These are phyloP conservation scores for Ophiostoma sp. DNA, from an alignment of 2,329 filamentous ascomycete species.

Conservation along the genomic window DNA sequence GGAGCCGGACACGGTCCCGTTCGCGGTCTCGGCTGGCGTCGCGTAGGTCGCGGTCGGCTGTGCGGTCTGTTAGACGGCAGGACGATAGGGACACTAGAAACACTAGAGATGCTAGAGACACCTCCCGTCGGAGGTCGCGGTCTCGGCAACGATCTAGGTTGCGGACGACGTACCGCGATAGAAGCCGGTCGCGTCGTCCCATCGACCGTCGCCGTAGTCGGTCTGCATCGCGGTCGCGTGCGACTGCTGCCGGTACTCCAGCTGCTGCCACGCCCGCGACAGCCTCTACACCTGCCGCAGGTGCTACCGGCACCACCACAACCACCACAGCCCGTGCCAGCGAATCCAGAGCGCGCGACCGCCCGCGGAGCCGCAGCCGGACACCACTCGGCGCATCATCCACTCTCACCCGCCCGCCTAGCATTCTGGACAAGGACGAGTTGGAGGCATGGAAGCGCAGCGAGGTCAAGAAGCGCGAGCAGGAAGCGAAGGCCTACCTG, in stretches of 20 bases:
- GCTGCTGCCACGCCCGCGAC: neutral
- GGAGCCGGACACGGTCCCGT: conserved; percentile 24
- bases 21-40: neutral
- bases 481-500: conserved; percentile 64
- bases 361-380: conserved; percentile 44
- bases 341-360: conserved; percentile 34
- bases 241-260: conserved; percentile 20
- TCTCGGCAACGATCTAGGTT: conserved; percentile 16
- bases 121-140: conserved; percentile 13
- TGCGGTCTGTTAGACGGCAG: neutral
- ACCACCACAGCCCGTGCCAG: neutral
- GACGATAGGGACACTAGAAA: conserved; percentile 8
- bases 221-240: conserved; percentile 34
- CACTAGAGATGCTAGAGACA: neutral
- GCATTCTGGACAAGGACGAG: conserved; percentile 48
- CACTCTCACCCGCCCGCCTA: conserved; percentile 39
- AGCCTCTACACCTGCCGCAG: neutral
- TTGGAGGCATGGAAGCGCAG: conserved; percentile 60
- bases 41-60: conserved; percentile 9
- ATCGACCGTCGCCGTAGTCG: conserved; percentile 33
- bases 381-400: conserved; percentile 34
- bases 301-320: conserved; percentile 28
- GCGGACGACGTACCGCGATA: neutral
- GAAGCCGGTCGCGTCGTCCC: conserved; percentile 26
- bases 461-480: conserved; percentile 62